Evolutionary conservation across 805 yeast genomes (phyloP), one percentile per base, ranked within the genome.

Genomic region (Ogataea pini): DNA sequence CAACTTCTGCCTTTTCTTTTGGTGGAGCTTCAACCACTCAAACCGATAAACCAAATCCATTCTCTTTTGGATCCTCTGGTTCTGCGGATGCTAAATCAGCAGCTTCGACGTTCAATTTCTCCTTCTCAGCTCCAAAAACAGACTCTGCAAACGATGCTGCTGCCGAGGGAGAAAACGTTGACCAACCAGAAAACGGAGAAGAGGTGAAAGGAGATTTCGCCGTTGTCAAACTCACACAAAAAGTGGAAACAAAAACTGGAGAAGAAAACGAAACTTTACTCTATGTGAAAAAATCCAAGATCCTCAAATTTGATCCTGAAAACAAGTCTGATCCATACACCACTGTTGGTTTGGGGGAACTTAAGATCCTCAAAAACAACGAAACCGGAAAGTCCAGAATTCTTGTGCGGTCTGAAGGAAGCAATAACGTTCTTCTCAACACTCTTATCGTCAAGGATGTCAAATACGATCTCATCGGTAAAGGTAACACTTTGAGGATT

Each of bases 341-440:
- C 31, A 69, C 80, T 5, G 77, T 77, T 54, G 98, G 98, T 10
- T 72, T 90, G 2, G 98, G 98, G 3, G 91, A 85, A 43, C 72
- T 90, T 57, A 86, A 89, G 59, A 72, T 92, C 10, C 71, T 92
- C 47, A 80, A 77, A 49, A 76, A 85, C 58, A 76, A 76, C 44
- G 75, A 71, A 1, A 82, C 85, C 8, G 70, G 72, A 18, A 88
- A 88, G 61, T 63, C 83, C 2, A 80, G 98, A 64, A 69, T 88
- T 12, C 70, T 92, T 31, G 77, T 92, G 17, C 81, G 98, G 60
- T 88, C 97, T 0, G 98, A 91, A 48, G 97, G 96, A 24, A 83
- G 89, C 33, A 85, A 86, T 33, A 79, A 96, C 57, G 83, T 90
- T 13, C 66, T 92, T 39, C 68, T 92, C 50, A 92, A 92, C 63